Base-by-base conservation (phyloP, 345 rosid genomes). In the Eucalyptus leucophloia region DNA sequence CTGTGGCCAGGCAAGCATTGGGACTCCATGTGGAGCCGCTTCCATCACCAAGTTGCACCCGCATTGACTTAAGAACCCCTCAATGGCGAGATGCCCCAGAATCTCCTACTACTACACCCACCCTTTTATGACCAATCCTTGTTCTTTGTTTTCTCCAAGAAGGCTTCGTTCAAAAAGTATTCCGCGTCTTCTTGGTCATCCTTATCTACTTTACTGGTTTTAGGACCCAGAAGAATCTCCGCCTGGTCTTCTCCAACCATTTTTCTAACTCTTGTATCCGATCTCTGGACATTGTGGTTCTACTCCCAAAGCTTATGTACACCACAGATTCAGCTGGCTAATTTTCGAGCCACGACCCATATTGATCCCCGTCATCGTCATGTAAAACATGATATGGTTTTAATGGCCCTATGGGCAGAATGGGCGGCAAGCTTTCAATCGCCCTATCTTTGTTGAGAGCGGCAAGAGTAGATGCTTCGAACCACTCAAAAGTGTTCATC, bases 221-320 rank as follows among this genome's bases (percentile, higher is more conserved):
- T 87, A 93, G 88, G 47, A 91, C 92, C 96, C 95, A 94, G 6
- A 94, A 3, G 86, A 93, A 94, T 19, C 90, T 90, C 7, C 54
- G 87, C 21, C 90, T 91, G 37, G 92, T 91, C 44, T 77, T 87
- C 1, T 91, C 94, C 23, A 95, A 54, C 88, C 58, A 26, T 3
- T 21, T 54, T 4, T 54, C 58, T 11, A 54, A 54, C 10, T 95
- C 96, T 49, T 88, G 90, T 13, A 88, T 91, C 49, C 93, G 95
- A 47, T 90, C 91, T 18, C 58, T 90, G 19, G 51, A 49, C 51
- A 49, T 49, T 2, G 51, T 81, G 8, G 90, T 88, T 49, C 92
- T 91, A 62, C 94, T 95, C 13, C 95, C 95, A 67, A 94, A 94
- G 88, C 92, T 83, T 7, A 94, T 91, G 18, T 91, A 94, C 53